phyloP scores from a whole-genome alignment of 352 stramenopile species.

The Phytophthora niederhauseri region DNA sequence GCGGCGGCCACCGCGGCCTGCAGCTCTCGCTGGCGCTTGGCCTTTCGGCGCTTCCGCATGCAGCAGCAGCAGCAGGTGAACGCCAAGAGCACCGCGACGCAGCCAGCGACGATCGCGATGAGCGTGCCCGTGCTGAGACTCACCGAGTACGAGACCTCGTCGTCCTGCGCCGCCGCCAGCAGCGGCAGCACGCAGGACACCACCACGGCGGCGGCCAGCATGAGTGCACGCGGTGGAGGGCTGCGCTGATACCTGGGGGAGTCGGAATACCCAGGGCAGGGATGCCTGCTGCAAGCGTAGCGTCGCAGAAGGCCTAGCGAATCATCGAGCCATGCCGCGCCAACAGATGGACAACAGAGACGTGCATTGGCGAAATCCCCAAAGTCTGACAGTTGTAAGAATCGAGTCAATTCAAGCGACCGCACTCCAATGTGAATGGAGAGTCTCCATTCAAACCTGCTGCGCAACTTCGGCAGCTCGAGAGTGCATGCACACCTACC shows the following conservation, averaged over 20 bases:
- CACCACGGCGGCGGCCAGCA: conserved; percentile 18
- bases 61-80: conserved; percentile 35
- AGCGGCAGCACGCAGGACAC: conserved; percentile 18
- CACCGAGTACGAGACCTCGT: conserved; percentile 31
- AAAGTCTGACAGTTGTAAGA: too few species aligned
- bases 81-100: conserved; percentile 25
- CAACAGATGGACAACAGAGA: conserved; percentile 24
- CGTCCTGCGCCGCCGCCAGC: conserved; percentile 15
- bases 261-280: conserved; percentile 13
- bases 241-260: not conserved
- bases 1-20: conserved; percentile 26
- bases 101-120: conserved; percentile 29
- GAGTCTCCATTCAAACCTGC: too few species aligned
- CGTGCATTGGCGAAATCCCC: conserved; percentile 22
- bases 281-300: conserved; percentile 1
- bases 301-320: conserved; percentile 25
- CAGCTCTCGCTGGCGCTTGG: conserved; percentile 23
- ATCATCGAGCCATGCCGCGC: conserved; percentile 9
- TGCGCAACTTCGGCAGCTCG: too few species aligned
- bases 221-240: conserved; percentile 1
- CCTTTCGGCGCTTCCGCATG: conserved; percentile 27
- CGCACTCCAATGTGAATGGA: too few species aligned
- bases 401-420: accelerated
- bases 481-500: too few species aligned
- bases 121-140: conserved; percentile 32